Base-by-base conservation (phyloP, 2,329 filamentous ascomycete genomes). In the Diaporthe sp. region DNA sequence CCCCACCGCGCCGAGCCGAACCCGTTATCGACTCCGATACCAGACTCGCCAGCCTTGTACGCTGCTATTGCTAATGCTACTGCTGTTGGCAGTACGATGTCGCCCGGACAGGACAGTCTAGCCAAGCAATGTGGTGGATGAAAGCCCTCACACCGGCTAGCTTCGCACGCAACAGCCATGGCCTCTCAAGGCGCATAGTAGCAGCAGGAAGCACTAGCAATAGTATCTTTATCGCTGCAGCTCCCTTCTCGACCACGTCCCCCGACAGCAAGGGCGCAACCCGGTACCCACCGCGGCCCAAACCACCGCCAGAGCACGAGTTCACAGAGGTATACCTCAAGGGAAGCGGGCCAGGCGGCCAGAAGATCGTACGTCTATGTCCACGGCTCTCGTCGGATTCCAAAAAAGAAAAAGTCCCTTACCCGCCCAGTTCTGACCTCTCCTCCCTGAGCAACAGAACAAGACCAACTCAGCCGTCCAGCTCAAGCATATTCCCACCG, bases 401-500 rank as follows among this genome's bases (percentile, higher is more conserved):
- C 31, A 31, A 31, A 1, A 31, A 31, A 31, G 4, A 31, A 31
- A 31, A 31, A 31, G 28, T 31, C 31, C 4, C 31, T 6, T 31
- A 1, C 31, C 31, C 4, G 4, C 31, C 9, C 22, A 42, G 4
- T 15, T 53, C 28, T 31, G n/a, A 68, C 31, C 22, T 28, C 1
- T 2, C 2, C n/a, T 8, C 9, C 2, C 5, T 2, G 2, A 0
- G 9, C 37, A 17, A 67, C 77, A 93, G 93, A 99, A 99, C 86
- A 99, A 99, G 91, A 99, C 97, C 37, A 95, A 93, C 78, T 98
- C 95, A 0, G 96, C 96, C 51, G 96, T 98, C 3, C 97, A 99
- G 83, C 88, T 99, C 49, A 97, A 93, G 79, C 97, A 99, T 84
- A 86, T 94, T 22, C 95, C 96, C 8, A 98, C 96, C 0, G 96